Conservation (phyloP, 2,329 filamentous ascomycete species). For the Apiospora marii region DNA sequence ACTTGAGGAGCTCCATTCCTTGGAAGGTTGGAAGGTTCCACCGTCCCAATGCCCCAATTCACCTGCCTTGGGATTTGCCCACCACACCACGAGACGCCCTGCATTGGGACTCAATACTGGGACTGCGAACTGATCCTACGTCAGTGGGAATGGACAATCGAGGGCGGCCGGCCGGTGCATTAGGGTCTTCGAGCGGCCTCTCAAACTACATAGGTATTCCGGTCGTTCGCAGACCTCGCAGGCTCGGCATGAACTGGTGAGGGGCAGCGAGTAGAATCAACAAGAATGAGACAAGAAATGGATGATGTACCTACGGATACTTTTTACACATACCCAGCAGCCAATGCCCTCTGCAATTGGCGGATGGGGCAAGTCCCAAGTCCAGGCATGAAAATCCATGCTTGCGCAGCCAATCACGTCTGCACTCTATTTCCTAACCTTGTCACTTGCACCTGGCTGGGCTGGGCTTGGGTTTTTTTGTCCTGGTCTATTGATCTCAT, state of each 20-base stretch:
- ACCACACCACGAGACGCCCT: constrained; percentile 4
- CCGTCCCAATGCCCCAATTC: neutral
- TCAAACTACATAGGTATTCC: neutral
- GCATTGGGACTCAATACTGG: constrained; percentile 12
- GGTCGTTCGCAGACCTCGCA: neutral
- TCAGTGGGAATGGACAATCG: neutral
- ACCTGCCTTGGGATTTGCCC: neutral
- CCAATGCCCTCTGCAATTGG: neutral
- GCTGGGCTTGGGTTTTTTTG: constrained; percentile 4
- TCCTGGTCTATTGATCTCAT: neutral
- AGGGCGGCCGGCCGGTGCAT: neutral
- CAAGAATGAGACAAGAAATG: neutral
- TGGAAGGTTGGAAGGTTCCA: constrained; percentile 15
- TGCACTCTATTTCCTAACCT: constrained; percentile 12
- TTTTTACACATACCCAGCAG: constrained; percentile 2
- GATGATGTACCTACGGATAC: neutral
- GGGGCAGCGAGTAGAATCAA: neutral
- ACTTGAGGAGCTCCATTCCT: constrained; percentile 10
- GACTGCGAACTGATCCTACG: constrained; percentile 4
- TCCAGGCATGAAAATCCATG: neutral
- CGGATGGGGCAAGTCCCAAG: constrained; percentile 10
- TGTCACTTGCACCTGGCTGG: constrained; percentile 12
- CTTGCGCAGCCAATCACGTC: constrained; percentile 19
- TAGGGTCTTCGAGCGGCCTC: neutral
- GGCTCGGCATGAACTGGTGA: neutral